Conservation (phyloP, 2,329 filamentous ascomycete species). For the Epichloe sp. region DNA sequence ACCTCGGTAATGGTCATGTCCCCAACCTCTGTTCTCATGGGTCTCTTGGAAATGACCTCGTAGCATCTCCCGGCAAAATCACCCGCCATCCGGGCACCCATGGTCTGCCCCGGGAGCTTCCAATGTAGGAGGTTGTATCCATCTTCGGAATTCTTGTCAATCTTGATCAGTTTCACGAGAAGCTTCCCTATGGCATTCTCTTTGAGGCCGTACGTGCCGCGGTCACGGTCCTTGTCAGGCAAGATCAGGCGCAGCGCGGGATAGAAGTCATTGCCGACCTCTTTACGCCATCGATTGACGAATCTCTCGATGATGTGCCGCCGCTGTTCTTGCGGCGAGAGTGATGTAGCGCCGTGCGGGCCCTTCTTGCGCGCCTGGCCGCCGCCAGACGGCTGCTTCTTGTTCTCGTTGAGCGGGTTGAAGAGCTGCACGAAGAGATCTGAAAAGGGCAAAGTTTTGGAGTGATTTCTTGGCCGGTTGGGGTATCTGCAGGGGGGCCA, state of each 20-base stretch:
- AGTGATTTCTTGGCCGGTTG: slow-evolving; percentile 68
- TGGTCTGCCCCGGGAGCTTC: slow-evolving; percentile 69
- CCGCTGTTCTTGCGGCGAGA: slow-evolving; percentile 64
- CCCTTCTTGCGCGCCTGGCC: slow-evolving; percentile 44
- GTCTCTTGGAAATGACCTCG: slow-evolving; percentile 73
- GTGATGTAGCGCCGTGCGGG: slow-evolving; percentile 41
- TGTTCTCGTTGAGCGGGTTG: slow-evolving; percentile 66
- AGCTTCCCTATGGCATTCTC: slow-evolving; percentile 83
- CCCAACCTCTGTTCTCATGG: slow-evolving; percentile 60
- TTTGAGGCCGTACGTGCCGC: slow-evolving; percentile 87
- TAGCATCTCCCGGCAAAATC: slow-evolving; percentile 87
- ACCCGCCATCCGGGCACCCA: slow-evolving; percentile 55
- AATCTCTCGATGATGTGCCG: slow-evolving; percentile 75
- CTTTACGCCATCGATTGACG: slow-evolving; percentile 71
- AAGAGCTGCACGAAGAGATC: slow-evolving; percentile 68
- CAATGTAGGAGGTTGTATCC: slow-evolving; percentile 76
- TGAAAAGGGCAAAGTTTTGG: slow-evolving; percentile 69
- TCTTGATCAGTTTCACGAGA: slow-evolving; percentile 84
- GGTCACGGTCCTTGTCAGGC: slow-evolving; percentile 83
- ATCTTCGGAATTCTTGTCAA: slow-evolving; percentile 82
- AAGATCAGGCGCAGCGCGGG: slow-evolving; percentile 84
- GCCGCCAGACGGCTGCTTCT: slow-evolving; percentile 52
- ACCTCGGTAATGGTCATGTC: slow-evolving; percentile 81
- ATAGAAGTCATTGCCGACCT: slow-evolving; percentile 87
- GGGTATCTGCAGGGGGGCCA: slow-evolving; percentile 47